These are phyloP conservation scores for Oryza punctata DNA, from an alignment of 176 grass and related monocot species.

Conservation along the genomic window DNA sequence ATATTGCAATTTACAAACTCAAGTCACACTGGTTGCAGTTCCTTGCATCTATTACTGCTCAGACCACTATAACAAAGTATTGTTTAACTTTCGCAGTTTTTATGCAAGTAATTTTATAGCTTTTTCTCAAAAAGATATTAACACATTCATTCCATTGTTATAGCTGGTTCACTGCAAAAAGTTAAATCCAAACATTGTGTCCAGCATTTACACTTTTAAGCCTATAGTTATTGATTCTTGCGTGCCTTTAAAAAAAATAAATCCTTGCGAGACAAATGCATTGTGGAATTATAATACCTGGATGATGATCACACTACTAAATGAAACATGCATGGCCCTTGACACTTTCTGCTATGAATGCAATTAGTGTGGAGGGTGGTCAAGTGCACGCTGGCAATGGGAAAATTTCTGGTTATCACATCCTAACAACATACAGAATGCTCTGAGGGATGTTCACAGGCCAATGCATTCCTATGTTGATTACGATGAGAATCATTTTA, in stretches of 20 bases:
- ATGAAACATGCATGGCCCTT: neutral
- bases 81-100: neutral
- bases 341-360: too few relatives aligned
- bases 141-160: neutral
- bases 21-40: neutral
- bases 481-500: conserved; percentile 68
- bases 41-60: neutral
- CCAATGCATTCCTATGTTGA: conserved; percentile 76
- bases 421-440: too few relatives aligned
- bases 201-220: neutral
- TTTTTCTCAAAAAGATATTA: neutral
- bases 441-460: conserved; percentile 56
- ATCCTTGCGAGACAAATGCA: neutral
- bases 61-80: neutral
- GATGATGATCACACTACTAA: too few relatives aligned
- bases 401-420: too few relatives aligned
- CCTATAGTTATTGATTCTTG: neutral
- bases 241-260: neutral
- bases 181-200: neutral
- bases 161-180: neutral
- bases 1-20: neutral
- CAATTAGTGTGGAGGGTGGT: too few relatives aligned
- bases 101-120: neutral
- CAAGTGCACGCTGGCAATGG: too few relatives aligned
- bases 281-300: neutral